Evolutionary conservation across 306 rosid species (phyloP), one percentile per base, ranked within the genome.

Genomic region (Spatholobus suberectus): DNA sequence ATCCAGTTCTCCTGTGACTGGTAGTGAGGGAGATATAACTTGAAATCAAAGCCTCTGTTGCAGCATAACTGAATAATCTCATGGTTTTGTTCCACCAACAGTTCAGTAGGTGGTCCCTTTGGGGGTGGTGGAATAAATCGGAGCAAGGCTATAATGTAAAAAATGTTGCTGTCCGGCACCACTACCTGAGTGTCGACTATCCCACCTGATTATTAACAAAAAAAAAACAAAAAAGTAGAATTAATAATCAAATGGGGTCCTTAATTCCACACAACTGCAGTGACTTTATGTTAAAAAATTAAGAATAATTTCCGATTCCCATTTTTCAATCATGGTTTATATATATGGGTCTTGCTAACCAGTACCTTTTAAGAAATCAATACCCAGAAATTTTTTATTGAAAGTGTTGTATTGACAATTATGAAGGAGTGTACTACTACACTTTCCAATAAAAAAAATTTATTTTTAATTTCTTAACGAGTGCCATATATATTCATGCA

Each of bases 1-100:
- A 87, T 88, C 99, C 99, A 95, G 3, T 85, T 91, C 17, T 93
- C 93, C 41, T 81, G 84, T 1, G 93, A 86, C 51, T 77, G 77
- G 80, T 95, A 92, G 80, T 95, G 99, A 68, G 99, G 99, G 12
- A 95, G 89, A 77, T 95, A 95, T 2, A 88, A 70, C 88, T 93
- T 95, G 88, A 93, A 95, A 87, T 95, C 92, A 18, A 89, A 86
- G 40, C 84, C 89, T 11, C 81, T 83, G 29, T 13, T 59, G 41
- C 27, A 74, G 86, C 99, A 93, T 9, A 67, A 37, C 20, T 86
- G 90, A 63, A 91, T 83, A 34, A 96, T 93, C 11, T 89, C 91
- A 0, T 89, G 80, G 87, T 96, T 96, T 52, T 96, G 94, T 6
- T 86, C 87, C 21, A 96, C 97, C 69, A 90, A 24, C 2, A 38